phyloP scores from a whole-genome alignment of 306 rosid species.

The Fragaria vesca region DNA sequence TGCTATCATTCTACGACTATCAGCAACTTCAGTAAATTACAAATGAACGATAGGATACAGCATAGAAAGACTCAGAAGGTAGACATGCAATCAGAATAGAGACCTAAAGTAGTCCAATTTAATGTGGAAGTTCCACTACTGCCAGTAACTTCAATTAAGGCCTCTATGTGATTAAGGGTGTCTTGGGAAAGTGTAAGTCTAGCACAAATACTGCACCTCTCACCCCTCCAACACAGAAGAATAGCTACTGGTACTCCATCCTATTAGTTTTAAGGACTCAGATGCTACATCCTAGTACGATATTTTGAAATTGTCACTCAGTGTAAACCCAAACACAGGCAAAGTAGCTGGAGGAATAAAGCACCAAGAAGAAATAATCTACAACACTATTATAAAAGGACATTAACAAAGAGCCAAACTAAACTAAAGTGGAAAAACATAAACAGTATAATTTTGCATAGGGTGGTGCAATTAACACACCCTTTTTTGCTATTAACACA shows the following conservation, averaged over 20 bases:
- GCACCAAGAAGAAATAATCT: background rate
- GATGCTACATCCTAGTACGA: background rate
- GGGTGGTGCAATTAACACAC: too few relatives aligned
- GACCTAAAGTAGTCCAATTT: background rate
- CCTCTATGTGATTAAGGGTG: background rate
- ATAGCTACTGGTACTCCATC: background rate
- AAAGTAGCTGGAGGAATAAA: background rate
- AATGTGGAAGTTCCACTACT: background rate
- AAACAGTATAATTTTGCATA: background rate
- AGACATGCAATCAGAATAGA: background rate
- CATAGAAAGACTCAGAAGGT: background rate
- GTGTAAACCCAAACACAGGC: background rate
- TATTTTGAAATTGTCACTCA: too few relatives aligned
- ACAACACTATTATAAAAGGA: background rate
- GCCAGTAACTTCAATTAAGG: background rate
- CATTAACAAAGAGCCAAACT: background rate
- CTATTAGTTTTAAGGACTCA: background rate
- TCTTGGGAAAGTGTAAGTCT: background rate
- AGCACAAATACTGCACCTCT: background rate
- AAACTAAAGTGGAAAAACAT: background rate
- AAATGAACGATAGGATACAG: background rate
- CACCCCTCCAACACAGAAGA: background rate
- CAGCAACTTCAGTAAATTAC: background rate
- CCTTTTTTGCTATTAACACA: too few relatives aligned
- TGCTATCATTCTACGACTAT: background rate